These are phyloP conservation scores for Nicotiana obtusifolia DNA, from an alignment of 257 asterid species.

Conservation along the genomic window DNA sequence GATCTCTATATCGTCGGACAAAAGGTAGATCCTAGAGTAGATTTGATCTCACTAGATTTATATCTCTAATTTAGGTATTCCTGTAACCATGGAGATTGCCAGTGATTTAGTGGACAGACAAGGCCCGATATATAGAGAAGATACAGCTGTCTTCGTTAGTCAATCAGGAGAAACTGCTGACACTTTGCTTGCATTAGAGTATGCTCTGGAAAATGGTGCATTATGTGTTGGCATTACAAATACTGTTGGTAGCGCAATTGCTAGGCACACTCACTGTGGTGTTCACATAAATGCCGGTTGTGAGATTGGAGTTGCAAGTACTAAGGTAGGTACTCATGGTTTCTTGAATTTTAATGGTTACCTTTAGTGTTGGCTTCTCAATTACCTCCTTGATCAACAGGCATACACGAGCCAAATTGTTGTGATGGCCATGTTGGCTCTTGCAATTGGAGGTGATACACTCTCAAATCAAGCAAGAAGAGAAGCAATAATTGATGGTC, in stretches of 20 bases:
- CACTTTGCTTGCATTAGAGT: constrained; percentile 84
- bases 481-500: constrained; percentile 83
- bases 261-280: constrained; percentile 93
- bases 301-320: constrained; percentile 98
- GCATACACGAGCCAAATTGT: constrained; percentile 98
- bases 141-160: constrained; percentile 89
- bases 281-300: constrained; percentile 98
- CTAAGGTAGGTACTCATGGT: constrained; percentile 50
- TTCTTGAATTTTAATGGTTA: constrained; percentile 4
- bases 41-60: neutral
- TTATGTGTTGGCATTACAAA: constrained; percentile 96
- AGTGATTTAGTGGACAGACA: constrained; percentile 96
- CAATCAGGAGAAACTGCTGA: constrained; percentile 99
- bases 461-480: constrained; percentile 76
- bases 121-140: constrained; percentile 96
- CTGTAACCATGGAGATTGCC: constrained; percentile 96
- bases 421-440: constrained; percentile 97
- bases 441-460: constrained; percentile 85
- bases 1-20: neutral
- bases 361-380: constrained; percentile 3
- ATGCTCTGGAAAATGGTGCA: constrained; percentile 93
- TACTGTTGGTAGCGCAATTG: constrained; percentile 98
- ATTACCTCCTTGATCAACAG: constrained; percentile 34
- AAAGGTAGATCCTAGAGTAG: neutral
- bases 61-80: constrained; percentile 51